phyloP scores from a whole-genome alignment of 2,329 filamentous ascomycete genomes.

The Fusarium brachygibbosum region DNA sequence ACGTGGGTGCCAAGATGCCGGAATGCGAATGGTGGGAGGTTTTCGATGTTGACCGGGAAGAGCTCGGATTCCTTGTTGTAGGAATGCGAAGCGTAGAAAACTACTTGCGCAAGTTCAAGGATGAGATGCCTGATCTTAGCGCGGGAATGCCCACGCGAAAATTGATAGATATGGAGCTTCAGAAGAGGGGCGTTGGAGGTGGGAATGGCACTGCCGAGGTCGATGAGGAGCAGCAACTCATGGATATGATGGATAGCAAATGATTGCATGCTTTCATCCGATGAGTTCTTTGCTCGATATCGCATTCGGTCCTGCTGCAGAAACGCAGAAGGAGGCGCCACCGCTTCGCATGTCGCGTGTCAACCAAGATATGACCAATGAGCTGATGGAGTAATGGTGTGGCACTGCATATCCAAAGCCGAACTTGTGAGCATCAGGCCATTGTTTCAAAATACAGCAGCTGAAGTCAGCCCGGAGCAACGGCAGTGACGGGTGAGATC shows the following conservation, averaged over 20 bases:
- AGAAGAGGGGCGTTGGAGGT: slow-evolving; percentile 61
- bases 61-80: slow-evolving; percentile 92
- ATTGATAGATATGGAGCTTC: slow-evolving; percentile 71
- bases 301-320: slow-evolving; percentile 24
- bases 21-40: slow-evolving; percentile 97
- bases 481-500: slow-evolving; percentile 15
- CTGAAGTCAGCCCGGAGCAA: slow-evolving; percentile 6
- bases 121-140: slow-evolving; percentile 64
- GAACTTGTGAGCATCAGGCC: slow-evolving; percentile 41
- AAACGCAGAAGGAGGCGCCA: slow-evolving; percentile 9
- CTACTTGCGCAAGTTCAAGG: slow-evolving; percentile 72
- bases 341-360: slow-evolving; percentile 25
- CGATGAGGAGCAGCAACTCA: slow-evolving; percentile 61
- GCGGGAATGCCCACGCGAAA: slow-evolving; percentile 69
- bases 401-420: slow-evolving; percentile 13
- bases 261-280: slow-evolving; percentile 33
- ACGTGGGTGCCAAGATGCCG: slow-evolving; percentile 82
- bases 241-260: slow-evolving; percentile 56
- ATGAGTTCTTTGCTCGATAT: slow-evolving; percentile 13
- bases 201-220: slow-evolving; percentile 44
- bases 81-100: slow-evolving; percentile 83
- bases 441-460: slow-evolving; percentile 23
- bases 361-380: slow-evolving; percentile 34
- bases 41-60: slow-evolving; percentile 94
- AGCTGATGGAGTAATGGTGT: slow-evolving; percentile 22